Evolutionary conservation across 2,329 filamentous ascomycete genomes (phyloP).

Genomic region (Hirsutella thompsonii): DNA sequence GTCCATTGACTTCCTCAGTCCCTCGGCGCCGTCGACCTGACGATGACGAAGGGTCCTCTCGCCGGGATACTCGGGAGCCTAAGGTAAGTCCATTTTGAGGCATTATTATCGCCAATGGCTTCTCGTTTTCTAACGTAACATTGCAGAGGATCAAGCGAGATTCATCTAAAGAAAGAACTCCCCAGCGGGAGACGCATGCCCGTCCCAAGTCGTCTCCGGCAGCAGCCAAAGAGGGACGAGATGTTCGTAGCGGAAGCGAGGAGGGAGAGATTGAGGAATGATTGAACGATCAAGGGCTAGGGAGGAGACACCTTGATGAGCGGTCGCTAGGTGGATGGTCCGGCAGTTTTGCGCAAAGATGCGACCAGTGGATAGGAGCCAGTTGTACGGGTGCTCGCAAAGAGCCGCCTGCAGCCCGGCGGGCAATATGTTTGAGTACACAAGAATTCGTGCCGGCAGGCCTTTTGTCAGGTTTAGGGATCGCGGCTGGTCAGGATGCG

Average conservation of each 20-base stretch:
- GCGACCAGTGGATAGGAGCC: too few relatives aligned
- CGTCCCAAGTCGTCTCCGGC: slow-evolving; percentile 43
- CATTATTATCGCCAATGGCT: background rate
- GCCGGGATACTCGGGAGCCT: slow-evolving; percentile 50
- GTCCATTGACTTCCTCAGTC: slow-evolving; percentile 44
- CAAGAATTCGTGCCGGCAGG: too few relatives aligned
- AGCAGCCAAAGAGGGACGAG: slow-evolving; percentile 25
- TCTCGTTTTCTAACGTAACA: slow-evolving; percentile 13
- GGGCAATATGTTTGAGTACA: too few relatives aligned
- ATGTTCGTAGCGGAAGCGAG: slow-evolving; percentile 63
- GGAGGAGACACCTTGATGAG: too few relatives aligned
- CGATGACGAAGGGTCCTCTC: slow-evolving; percentile 58
- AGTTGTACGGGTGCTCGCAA: too few relatives aligned
- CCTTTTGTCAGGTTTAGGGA: too few relatives aligned
- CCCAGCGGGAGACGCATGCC: slow-evolving; percentile 40
- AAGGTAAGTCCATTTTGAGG: slow-evolving; percentile 38
- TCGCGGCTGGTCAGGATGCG: background rate
- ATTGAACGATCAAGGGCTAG: too few relatives aligned
- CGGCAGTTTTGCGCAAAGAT: too few relatives aligned
- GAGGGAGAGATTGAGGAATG: slow-evolving; percentile 90
- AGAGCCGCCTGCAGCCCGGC: background rate
- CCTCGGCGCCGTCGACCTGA: slow-evolving; percentile 67
- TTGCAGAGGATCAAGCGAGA: slow-evolving; percentile 45
- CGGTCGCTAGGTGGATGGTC: too few relatives aligned
- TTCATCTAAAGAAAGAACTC: slow-evolving; percentile 46